These are phyloP conservation scores for Botryotinia convoluta DNA, from an alignment of 2,329 filamentous ascomycete genomes.

Conservation along the genomic window DNA sequence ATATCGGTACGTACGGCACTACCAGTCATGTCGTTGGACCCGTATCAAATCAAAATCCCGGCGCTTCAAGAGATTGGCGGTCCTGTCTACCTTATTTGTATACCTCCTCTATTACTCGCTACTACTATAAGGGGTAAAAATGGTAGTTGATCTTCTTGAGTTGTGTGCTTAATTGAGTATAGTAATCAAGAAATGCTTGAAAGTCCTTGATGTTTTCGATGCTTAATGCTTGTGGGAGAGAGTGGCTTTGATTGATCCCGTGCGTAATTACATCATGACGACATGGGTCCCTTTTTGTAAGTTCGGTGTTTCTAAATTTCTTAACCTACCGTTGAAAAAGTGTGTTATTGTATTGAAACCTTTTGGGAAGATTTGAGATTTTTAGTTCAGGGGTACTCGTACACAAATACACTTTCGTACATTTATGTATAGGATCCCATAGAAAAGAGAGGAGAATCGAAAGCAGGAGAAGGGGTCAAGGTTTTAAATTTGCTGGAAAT, in stretches of 20 bases:
- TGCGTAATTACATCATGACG: constrained; percentile 14
- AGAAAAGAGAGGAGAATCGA: background rate
- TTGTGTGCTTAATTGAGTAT: background rate
- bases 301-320: constrained; percentile 4
- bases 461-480: constrained; percentile 5
- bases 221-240: background rate
- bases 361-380: background rate
- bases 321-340: background rate
- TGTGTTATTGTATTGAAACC: background rate
- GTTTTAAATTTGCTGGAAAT: background rate
- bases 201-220: background rate
- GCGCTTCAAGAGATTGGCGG: constrained; percentile 12
- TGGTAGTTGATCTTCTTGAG: background rate
- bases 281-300: constrained; percentile 1
- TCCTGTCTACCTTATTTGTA: background rate
- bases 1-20: constrained; percentile 1
- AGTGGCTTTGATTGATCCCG: constrained; percentile 2
- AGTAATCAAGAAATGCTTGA: background rate
- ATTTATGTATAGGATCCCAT: background rate
- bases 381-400: constrained; percentile 12
- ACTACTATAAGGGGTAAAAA: background rate
- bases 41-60: background rate
- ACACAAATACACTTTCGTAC: background rate
- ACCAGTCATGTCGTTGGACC: background rate
- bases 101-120: background rate